Evolutionary conservation across 2,329 filamentous ascomycete genomes (phyloP), one percentile per base, ranked within the genome.

Genomic region (Nigrospora sphaerica): DNA sequence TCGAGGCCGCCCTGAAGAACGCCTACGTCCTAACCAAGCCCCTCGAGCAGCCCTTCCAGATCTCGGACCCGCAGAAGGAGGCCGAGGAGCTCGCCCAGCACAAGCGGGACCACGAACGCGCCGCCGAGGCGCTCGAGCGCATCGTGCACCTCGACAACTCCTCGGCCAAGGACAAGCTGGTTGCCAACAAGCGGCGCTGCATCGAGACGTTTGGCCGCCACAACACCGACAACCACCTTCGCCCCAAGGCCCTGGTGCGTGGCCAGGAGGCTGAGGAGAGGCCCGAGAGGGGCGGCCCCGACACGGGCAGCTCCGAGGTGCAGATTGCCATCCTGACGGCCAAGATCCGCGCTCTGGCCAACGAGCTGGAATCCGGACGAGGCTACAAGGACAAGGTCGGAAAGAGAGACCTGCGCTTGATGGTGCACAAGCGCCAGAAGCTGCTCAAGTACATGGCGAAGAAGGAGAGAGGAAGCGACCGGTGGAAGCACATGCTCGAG

Each of bases 291-390:
- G 81, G 83, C n/a, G 93, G 93, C 0, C 86, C 86, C 6, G 93
- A 98, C 63, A 98, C 92, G 1, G 93, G 93, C 33, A 95, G 88
- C 57, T 88, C 88, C 7, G 93, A 98, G 69, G 95, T 98, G n/a
- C 93, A 98, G 73, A 89, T 95, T 54, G 91, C 90, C 39, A 95
- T 98, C 57, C 68, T 98, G 63, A 98, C 93, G 3, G 80, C 89
- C 47, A 97, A 96, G 77, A 98, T 98, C 62, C 77, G 88, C 52
- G 83, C 85, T 19, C 66, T 98, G 42, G 84, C 86, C 14, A 76
- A 86, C 55, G 83, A 85, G 54, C 68, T 95, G 44, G 76, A 85
- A 59, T 75, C 72, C 37, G 78, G 81, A 49, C 69, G 73, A 55
- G 88, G 85, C 6, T 80, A 86, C 65, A 89, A 85, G 63, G 93